These are phyloP conservation scores for Bipolaris sorokiniana DNA, from an alignment of 2,329 filamentous ascomycete genomes.

Conservation along the genomic window DNA sequence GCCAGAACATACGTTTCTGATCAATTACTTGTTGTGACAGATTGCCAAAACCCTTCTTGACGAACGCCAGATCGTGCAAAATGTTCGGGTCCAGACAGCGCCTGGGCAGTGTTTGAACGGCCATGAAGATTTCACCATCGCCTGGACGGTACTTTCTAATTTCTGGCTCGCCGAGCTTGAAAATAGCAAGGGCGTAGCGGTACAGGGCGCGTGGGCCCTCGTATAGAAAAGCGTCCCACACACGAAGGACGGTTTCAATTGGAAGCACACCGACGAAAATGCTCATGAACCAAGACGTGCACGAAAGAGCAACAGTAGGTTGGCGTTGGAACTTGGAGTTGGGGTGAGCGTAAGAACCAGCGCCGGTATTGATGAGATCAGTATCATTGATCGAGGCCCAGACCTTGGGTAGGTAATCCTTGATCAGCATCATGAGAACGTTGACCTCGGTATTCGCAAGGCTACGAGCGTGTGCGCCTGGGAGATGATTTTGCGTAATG, in stretches of 20 bases:
- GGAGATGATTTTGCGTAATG: constrained; percentile 85
- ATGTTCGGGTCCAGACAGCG: constrained; percentile 80
- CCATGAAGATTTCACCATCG: constrained; percentile 94
- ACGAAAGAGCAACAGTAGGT: constrained; percentile 88
- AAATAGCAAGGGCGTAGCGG: constrained; percentile 86
- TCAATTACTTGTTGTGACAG: constrained; percentile 84
- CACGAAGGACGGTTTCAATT: constrained; percentile 86
- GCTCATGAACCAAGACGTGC: constrained; percentile 98
- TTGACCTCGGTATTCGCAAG: constrained; percentile 93
- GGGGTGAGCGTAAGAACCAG: constrained; percentile 42
- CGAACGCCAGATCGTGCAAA: constrained; percentile 83
- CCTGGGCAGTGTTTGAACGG: constrained; percentile 86
- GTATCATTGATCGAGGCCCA: constrained; percentile 89
- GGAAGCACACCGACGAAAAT: constrained; percentile 92
- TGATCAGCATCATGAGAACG: constrained; percentile 86
- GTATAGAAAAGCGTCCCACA: constrained; percentile 96
- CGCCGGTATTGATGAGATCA: constrained; percentile 54
- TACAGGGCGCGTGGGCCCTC: constrained; percentile 94
- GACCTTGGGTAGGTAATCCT: constrained; percentile 79
- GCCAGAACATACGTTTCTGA: constrained; percentile 62
- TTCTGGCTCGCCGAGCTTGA: constrained; percentile 83
- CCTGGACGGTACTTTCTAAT: constrained; percentile 76
- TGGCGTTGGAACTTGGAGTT: constrained; percentile 59
- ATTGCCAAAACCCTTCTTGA: constrained; percentile 78
- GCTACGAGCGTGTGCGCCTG: constrained; percentile 88